phyloP scores from a whole-genome alignment of 345 rosid genomes.

The Linum lewisii region DNA sequence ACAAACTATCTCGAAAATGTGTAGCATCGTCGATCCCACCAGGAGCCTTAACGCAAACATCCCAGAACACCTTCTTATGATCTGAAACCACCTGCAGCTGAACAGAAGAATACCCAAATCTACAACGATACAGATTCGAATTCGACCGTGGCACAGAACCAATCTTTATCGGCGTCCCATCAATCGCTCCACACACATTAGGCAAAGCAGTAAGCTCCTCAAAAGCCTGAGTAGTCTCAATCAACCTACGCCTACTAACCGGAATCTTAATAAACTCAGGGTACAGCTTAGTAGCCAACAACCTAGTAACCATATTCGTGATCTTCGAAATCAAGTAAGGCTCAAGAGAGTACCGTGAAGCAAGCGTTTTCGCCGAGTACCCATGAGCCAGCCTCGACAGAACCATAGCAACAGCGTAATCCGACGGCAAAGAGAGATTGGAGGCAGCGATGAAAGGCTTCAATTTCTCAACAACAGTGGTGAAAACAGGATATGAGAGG shows the following conservation, averaged over 20 bases:
- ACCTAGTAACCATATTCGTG: conserved; percentile 90
- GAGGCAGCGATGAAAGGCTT: conserved; percentile 82
- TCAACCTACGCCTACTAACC: conserved; percentile 62
- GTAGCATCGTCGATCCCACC: conserved; percentile 74
- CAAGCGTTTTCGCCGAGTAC: conserved; percentile 60
- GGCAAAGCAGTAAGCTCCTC: conserved; percentile 90
- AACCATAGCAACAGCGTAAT: conserved; percentile 92
- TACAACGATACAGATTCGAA: conserved; percentile 38
- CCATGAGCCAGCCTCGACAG: conserved; percentile 84
- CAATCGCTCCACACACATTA: conserved; percentile 83
- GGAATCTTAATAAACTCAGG: conserved; percentile 92
- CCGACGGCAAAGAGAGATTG: conserved; percentile 85
- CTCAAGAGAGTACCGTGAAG: conserved; percentile 67
- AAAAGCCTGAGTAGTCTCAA: conserved; percentile 80
- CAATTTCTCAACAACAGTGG: conserved; percentile 82
- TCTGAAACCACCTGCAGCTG: conserved; percentile 88
- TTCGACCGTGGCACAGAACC: conserved; percentile 31
- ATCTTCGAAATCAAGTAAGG: conserved; percentile 89
- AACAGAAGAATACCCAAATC: conserved; percentile 66
- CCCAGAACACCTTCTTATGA: conserved; percentile 92
- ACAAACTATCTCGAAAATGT: conserved; percentile 81
- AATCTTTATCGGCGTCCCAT: conserved; percentile 67
- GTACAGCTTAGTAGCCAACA: conserved; percentile 81
- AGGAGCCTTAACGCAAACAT: conserved; percentile 87
- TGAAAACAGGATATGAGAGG: conserved; percentile 77